phyloP scores from a whole-genome alignment of 345 rosid species.

The Arabidopsis suecica region DNA sequence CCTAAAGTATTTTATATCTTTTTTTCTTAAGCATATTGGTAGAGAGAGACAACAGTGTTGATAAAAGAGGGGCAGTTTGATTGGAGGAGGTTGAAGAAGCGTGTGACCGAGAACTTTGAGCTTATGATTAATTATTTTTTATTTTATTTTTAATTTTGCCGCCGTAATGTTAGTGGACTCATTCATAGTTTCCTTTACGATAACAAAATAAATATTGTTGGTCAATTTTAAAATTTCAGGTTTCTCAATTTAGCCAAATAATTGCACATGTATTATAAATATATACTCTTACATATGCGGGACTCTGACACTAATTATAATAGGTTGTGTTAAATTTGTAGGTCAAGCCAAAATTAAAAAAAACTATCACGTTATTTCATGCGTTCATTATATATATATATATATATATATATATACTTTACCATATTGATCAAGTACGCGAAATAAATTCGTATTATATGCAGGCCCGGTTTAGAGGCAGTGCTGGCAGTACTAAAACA shows the following conservation, averaged over 20 bases:
- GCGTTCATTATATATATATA: too few relatives aligned
- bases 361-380: too few relatives aligned
- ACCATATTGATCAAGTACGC: conserved; percentile 5
- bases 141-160: conserved; percentile 5
- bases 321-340: too few relatives aligned
- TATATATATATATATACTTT: too few relatives aligned
- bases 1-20: too few relatives aligned
- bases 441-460: neutral
- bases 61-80: conserved; percentile 37
- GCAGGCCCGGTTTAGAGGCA: too few relatives aligned
- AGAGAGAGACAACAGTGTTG: conserved; percentile 22
- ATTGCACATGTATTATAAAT: conserved; percentile 11
- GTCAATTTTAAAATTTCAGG: conserved; percentile 30
- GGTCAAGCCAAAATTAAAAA: too few relatives aligned
- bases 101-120: conserved; percentile 44
- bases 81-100: conserved; percentile 42
- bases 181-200: conserved; percentile 14
- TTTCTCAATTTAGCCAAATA: conserved; percentile 18
- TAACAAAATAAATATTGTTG: conserved; percentile 14
- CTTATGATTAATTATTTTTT: conserved; percentile 14
- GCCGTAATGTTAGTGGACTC: conserved; percentile 41
- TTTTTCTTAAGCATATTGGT: too few relatives aligned
- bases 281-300: neutral
- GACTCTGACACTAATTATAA: neutral
- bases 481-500: too few relatives aligned